Evolutionary conservation across 495 filamentous ascomycete genomes (phyloP).

Genomic region (Penicillium malachiteum): DNA sequence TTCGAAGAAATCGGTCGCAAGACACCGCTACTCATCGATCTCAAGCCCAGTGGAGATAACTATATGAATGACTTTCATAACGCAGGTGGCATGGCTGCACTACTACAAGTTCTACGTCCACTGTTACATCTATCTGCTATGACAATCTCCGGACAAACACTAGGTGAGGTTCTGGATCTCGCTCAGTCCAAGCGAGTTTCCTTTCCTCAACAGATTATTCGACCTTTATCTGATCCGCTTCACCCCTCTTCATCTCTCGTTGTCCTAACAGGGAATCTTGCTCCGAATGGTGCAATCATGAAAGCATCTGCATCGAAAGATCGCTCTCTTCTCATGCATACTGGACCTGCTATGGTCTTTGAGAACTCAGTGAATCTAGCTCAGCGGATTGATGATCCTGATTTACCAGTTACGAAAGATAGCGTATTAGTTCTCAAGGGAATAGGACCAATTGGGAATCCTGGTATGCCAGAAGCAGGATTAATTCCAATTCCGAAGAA

Average conservation of each 20-base stretch:
- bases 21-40: conserved; percentile 62
- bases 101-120: conserved; percentile 55
- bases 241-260: conserved; percentile 55
- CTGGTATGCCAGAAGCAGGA: conserved; percentile 69
- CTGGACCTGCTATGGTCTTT: conserved; percentile 60
- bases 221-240: conserved; percentile 51
- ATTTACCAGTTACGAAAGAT: conserved; percentile 49
- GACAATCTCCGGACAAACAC: conserved; percentile 58
- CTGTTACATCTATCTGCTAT: conserved; percentile 56
- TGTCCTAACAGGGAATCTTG: conserved; percentile 56
- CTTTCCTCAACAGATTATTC: conserved; percentile 45
- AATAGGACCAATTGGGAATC: conserved; percentile 64
- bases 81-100: conserved; percentile 61
- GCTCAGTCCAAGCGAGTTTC: conserved; percentile 45
- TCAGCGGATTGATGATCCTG: conserved; percentile 54
- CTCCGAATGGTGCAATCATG: conserved; percentile 55
- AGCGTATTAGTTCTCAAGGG: conserved; percentile 60
- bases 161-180: conserved; percentile 54
- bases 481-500: conserved; percentile 65
- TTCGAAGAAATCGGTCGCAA: conserved; percentile 59
- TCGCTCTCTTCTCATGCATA: conserved; percentile 48
- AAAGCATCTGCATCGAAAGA: conserved; percentile 65
- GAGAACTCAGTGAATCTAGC: conserved; percentile 56
- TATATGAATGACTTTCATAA: conserved; percentile 75
- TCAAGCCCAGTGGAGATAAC: conserved; percentile 67